Conservation (phyloP, 441 rosid species). For the Metrosideros polymorpha region DNA sequence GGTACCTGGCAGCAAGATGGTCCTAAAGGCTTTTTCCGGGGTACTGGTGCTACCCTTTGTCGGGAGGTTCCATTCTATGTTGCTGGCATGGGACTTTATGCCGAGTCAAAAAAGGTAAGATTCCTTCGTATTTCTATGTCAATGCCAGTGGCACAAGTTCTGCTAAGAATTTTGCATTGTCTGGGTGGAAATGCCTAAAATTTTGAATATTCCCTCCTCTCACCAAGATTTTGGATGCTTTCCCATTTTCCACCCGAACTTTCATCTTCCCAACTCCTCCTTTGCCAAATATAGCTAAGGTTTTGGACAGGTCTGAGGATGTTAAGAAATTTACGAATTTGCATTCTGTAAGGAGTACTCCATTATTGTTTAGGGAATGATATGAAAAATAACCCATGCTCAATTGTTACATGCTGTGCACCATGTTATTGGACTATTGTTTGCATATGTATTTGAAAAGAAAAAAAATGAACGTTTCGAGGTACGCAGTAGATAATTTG, state of each 20-base stretch:
- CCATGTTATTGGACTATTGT: background rate
- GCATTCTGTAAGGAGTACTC: background rate
- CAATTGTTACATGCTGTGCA: background rate
- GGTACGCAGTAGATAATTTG: too few species aligned
- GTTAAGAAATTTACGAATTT: background rate
- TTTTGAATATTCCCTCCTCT: background rate
- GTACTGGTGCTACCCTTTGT: constrained; percentile 92
- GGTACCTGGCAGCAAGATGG: constrained; percentile 98
- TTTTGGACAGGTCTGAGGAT: background rate
- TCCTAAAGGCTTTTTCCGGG: constrained; percentile 87
- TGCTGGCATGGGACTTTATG: constrained; percentile 87
- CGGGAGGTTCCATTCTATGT: constrained; percentile 98
- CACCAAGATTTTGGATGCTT: background rate
- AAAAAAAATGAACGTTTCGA: background rate
- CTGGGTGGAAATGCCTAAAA: background rate
- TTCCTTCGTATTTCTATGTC: background rate
- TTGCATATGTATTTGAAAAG: background rate
- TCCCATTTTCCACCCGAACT: background rate
- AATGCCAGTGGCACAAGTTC: background rate
- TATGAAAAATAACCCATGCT: background rate
- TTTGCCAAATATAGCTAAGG: background rate
- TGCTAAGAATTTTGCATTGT: background rate
- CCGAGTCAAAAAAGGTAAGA: constrained; percentile 86
- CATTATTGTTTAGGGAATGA: background rate
- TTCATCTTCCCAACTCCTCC: background rate